Evolutionary conservation across 129 eudicot species (phyloP).

Genomic region (Centella asiatica): DNA sequence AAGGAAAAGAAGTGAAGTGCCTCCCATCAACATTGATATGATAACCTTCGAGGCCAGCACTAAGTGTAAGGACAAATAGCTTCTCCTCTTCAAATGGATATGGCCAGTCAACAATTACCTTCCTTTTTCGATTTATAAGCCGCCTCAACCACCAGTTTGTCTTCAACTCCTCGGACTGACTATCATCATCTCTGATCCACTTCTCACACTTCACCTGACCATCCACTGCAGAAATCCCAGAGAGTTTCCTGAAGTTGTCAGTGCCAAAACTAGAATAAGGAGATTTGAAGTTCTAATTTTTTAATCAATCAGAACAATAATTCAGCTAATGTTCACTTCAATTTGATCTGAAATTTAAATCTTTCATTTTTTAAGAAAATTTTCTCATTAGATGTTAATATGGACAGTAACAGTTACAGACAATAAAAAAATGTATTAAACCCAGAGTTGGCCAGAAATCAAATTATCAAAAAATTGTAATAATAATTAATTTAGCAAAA

Average conservation of each 20-base stretch:
- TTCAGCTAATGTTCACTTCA: neutral
- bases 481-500: too few relatives aligned
- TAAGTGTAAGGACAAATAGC: constrained; percentile 64
- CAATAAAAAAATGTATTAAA: too few relatives aligned
- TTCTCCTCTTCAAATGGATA: constrained; percentile 79
- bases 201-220: constrained; percentile 78
- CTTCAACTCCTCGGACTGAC: constrained; percentile 52
- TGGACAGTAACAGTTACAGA: neutral
- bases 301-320: neutral
- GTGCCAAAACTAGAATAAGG: neutral
- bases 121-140: constrained; percentile 65
- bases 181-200: constrained; percentile 77
- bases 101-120: constrained; percentile 78
- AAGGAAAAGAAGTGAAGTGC: constrained; percentile 79
- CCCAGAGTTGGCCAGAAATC: neutral
- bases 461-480: too few relatives aligned
- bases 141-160: constrained; percentile 87
- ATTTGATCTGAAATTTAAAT: neutral
- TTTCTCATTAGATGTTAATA: neutral
- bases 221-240: constrained; percentile 50
- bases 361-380: too few relatives aligned
- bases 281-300: neutral
- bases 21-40: constrained; percentile 84
- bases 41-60: constrained; percentile 87
- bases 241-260: constrained; percentile 12